These are phyloP conservation scores for Acephala macrosclerotiorum DNA, from an alignment of 2,329 filamentous ascomycete species.

Conservation along the genomic window DNA sequence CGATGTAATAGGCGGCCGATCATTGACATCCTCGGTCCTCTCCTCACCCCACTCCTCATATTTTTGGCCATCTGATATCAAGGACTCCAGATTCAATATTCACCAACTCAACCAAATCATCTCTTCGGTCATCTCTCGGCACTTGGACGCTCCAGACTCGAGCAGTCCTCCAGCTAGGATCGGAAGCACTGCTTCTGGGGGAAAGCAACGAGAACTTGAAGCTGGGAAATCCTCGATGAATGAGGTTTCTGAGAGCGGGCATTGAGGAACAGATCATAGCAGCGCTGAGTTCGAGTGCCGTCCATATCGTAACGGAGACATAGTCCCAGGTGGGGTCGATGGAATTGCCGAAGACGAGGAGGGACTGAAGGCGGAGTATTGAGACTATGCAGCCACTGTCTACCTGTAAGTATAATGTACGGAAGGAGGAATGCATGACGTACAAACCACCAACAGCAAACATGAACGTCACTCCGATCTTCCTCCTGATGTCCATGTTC, in stretches of 20 bases:
- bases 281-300: conserved; percentile 42
- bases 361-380: conserved; percentile 24
- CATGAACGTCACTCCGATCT: conserved; percentile 69
- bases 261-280: conserved; percentile 53
- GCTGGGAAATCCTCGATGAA: conserved; percentile 6
- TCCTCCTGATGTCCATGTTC: conserved; percentile 69
- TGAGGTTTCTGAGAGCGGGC: conserved; percentile 49
- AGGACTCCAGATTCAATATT: no score
- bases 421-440: conserved; percentile 45
- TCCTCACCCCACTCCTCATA: no score
- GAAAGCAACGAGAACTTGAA: background rate
- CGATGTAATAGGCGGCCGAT: no score
- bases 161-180: background rate
- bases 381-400: conserved; percentile 27
- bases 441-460: conserved; percentile 73
- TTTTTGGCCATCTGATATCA: no score
- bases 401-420: background rate
- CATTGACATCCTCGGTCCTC: no score
- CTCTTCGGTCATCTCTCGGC: no score
- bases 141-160: no score
- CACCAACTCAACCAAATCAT: background rate
- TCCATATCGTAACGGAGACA: conserved; percentile 44
- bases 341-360: conserved; percentile 26
- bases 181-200: background rate
- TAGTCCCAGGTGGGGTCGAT: conserved; percentile 37